These are phyloP conservation scores for Chaetomium fimeti DNA, from an alignment of 495 filamentous ascomycete genomes.

Conservation along the genomic window DNA sequence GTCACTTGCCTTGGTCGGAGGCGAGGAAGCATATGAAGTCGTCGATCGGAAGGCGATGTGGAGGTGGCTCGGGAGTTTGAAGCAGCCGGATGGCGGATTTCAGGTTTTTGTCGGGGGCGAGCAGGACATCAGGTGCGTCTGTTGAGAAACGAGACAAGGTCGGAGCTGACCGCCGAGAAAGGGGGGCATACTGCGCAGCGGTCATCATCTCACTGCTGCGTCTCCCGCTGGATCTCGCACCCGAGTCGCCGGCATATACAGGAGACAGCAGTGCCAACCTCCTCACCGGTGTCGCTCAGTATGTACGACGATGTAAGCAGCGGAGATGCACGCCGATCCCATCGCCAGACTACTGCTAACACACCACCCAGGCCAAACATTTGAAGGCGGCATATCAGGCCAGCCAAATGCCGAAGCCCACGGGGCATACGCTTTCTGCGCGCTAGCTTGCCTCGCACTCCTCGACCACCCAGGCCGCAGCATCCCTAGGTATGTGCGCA, in stretches of 20 bases:
- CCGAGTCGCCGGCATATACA: constrained; percentile 54
- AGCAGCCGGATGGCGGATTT: constrained; percentile 82
- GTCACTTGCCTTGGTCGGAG: constrained; percentile 72
- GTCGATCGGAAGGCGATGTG: constrained; percentile 83
- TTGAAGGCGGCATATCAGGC: constrained; percentile 86
- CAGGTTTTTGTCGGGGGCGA: constrained; percentile 77
- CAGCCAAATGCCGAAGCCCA: constrained; percentile 85
- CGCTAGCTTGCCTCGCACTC: constrained; percentile 79
- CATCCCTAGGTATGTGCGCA: constrained; percentile 54
- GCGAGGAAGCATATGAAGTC: constrained; percentile 65
- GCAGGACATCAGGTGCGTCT: constrained; percentile 77
- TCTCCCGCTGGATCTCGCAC: constrained; percentile 73
- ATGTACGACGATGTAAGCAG: constrained; percentile 73
- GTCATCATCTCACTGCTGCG: constrained; percentile 78
- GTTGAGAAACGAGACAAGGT: constrained; percentile 17
- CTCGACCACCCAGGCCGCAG: constrained; percentile 71
- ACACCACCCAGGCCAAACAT: constrained; percentile 76
- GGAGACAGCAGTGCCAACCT: constrained; percentile 53
- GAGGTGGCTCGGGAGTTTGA: constrained; percentile 80
- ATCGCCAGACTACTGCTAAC: constrained; percentile 9
- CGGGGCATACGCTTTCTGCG: constrained; percentile 96
- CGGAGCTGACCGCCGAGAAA: constrained; percentile 32
- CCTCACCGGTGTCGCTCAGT: constrained; percentile 68
- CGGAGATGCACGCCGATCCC: not conserved
- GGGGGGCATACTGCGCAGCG: constrained; percentile 86